These are phyloP conservation scores for Boletus pseudo-olivaceus DNA, from an alignment of 768 basidiomycete genomes.

Conservation along the genomic window DNA sequence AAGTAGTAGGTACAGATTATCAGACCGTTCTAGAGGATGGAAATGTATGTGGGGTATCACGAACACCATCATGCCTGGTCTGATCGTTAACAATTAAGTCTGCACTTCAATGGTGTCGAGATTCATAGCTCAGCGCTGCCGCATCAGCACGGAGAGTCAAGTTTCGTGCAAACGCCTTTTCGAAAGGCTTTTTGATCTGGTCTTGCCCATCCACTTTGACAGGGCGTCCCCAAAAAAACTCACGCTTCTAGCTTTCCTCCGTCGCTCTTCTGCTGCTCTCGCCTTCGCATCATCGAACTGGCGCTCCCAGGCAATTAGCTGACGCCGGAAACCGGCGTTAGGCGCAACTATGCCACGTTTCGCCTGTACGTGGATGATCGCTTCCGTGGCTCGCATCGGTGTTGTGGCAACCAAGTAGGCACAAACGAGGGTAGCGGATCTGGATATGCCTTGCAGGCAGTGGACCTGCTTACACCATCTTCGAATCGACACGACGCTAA, in stretches of 20 bases:
- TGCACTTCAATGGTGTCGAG: neutral
- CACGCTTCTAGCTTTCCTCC: conserved; percentile 7
- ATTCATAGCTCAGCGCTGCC: neutral
- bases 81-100: neutral
- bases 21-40: neutral
- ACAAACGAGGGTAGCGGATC: conserved; percentile 72
- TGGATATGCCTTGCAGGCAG: conserved; percentile 71
- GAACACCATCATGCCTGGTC: neutral
- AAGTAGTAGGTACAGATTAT: neutral
- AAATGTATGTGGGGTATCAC: neutral
- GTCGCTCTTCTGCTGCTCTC: conserved; percentile 15
- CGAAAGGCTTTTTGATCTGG: neutral
- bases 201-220: conserved; percentile 18
- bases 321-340: conserved; percentile 63
- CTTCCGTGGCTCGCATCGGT: conserved; percentile 49
- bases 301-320: conserved; percentile 42
- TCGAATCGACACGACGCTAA: neutral
- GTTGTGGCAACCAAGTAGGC: conserved; percentile 60
- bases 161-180: neutral
- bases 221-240: conserved; percentile 3
- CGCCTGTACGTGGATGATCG: conserved; percentile 52
- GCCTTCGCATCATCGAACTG: conserved; percentile 27
- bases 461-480: conserved; percentile 51
- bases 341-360: conserved; percentile 61
- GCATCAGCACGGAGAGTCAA: neutral